A percentile compares a stretch with the other conserved stretches of the same genome.
Evolutionary conservation across 1,284 basidiomycete genomes (phyloP).

Genomic region (Pseudozyma pruni): DNA sequence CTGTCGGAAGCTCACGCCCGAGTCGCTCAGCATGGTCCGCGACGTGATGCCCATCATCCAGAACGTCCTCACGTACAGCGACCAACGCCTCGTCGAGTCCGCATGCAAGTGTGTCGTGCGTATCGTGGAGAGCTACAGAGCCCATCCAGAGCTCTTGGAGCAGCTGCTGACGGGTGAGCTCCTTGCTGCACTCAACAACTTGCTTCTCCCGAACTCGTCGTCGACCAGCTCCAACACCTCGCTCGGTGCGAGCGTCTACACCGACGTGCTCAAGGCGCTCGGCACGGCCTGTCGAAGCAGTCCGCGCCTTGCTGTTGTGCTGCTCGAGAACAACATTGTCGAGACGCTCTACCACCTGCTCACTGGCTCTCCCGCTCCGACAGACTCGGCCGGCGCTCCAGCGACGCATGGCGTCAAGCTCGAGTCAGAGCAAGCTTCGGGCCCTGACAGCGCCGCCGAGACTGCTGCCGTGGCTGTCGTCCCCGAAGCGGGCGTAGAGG

Average conservation of each 20-base stretch:
- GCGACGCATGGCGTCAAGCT: conserved; percentile 32
- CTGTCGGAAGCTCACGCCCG: conserved; percentile 59
- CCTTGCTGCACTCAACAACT: conserved; percentile 54
- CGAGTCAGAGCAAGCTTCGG: conserved; percentile 36
- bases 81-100: conserved; percentile 65
- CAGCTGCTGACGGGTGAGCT: conserved; percentile 52
- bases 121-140: conserved; percentile 57
- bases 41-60: conserved; percentile 64
- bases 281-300: conserved; percentile 56
- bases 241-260: conserved; percentile 53
- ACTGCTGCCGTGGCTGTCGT: conserved; percentile 46
- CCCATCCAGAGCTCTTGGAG: conserved; percentile 57
- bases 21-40: conserved; percentile 45
- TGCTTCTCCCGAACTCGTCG: conserved; percentile 53
- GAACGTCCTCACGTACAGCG: conserved; percentile 61
- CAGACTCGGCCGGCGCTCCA: conserved; percentile 13
- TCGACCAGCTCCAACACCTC: conserved; percentile 46
- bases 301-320: conserved; percentile 53
- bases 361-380: conserved; percentile 61
- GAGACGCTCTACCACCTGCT: conserved; percentile 64
- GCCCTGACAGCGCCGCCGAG: conserved; percentile 34
- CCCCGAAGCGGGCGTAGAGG: conserved; percentile 20
- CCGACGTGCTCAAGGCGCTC: conserved; percentile 62
- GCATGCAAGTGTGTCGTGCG: conserved; percentile 64
- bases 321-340: conserved; percentile 63